Conservation (phyloP, 1,139 yeast species). For the Sugiyamaella sp. region DNA sequence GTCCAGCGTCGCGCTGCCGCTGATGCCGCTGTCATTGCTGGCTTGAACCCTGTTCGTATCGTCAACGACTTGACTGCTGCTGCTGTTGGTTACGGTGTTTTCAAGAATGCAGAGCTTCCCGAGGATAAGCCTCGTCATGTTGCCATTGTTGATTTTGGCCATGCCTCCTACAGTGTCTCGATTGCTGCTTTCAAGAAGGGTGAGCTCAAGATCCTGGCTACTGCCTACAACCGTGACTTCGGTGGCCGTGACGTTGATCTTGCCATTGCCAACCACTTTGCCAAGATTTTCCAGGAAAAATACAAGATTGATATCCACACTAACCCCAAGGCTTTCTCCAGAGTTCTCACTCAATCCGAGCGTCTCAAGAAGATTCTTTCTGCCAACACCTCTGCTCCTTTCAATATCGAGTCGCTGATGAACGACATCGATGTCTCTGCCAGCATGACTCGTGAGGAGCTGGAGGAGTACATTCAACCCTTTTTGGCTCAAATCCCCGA, state of each 20-base stretch:
- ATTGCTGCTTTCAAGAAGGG: constrained; percentile 94
- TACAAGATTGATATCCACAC: constrained; percentile 90
- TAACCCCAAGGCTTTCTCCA: constrained; percentile 93
- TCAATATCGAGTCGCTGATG: constrained; percentile 95
- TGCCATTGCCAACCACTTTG: constrained; percentile 93
- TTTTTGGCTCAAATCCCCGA: constrained; percentile 70
- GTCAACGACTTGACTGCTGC: constrained; percentile 98
- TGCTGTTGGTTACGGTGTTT: constrained; percentile 98
- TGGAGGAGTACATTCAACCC: constrained; percentile 87
- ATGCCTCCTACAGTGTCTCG: constrained; percentile 90
- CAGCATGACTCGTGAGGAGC: constrained; percentile 84
- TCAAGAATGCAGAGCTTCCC: constrained; percentile 85
- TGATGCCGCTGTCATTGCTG: constrained; percentile 95
- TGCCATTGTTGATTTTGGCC: constrained; percentile 95
- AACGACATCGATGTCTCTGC: constrained; percentile 95
- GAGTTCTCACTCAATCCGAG: constrained; percentile 91
- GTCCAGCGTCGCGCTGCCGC: constrained; percentile 95
- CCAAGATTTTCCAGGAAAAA: constrained; percentile 85
- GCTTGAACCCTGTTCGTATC: constrained; percentile 95
- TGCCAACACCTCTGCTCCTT: constrained; percentile 94
- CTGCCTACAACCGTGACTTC: constrained; percentile 92
- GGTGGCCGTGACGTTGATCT: constrained; percentile 98
- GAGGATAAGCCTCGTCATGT: constrained; percentile 89
- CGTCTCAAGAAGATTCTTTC: constrained; percentile 93
- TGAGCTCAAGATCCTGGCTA: constrained; percentile 88